phyloP scores from a whole-genome alignment of 2,329 filamentous ascomycete species.

The Colletotrichum limetticola region DNA sequence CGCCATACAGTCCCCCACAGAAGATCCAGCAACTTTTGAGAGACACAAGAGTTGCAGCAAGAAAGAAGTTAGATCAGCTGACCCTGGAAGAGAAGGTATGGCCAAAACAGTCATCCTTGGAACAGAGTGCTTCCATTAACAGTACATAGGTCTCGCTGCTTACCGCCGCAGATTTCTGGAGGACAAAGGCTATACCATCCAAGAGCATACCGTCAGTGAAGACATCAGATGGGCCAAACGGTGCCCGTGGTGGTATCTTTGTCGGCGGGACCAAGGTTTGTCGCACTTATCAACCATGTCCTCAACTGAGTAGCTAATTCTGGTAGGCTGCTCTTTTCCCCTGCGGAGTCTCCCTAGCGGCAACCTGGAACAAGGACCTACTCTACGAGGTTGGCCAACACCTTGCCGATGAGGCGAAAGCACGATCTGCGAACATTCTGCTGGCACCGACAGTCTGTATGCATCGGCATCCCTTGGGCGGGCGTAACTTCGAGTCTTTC shows the following conservation, averaged over 20 bases:
- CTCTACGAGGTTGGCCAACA: slow-evolving; percentile 76
- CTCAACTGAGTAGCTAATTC: background rate
- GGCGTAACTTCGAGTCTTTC: slow-evolving; percentile 88
- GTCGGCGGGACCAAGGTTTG: slow-evolving; percentile 72
- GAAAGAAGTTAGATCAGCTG: slow-evolving; percentile 62
- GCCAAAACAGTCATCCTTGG: background rate
- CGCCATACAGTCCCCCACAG: slow-evolving; percentile 55
- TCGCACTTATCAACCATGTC: background rate
- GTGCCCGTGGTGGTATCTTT: slow-evolving; percentile 74
- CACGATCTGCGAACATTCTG: slow-evolving; percentile 78
- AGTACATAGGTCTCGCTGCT: slow-evolving; percentile 63
- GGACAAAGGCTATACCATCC: slow-evolving; percentile 70
- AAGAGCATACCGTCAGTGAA: slow-evolving; percentile 74
- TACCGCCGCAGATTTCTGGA: slow-evolving; percentile 76
- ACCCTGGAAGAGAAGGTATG: slow-evolving; percentile 68
- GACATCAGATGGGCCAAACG: slow-evolving; percentile 77
- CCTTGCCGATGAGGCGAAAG: slow-evolving; percentile 77
- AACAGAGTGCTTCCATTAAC: background rate
- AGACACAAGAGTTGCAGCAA: slow-evolving; percentile 53
- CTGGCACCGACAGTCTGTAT: slow-evolving; percentile 84
- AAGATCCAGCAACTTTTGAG: slow-evolving; percentile 46
- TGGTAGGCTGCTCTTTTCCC: slow-evolving; percentile 79
- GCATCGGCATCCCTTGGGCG: slow-evolving; percentile 85
- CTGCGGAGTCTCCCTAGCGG: slow-evolving; percentile 81
- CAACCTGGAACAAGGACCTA: slow-evolving; percentile 81